These are phyloP conservation scores for Colletotrichum sp. DNA, from an alignment of 2,329 filamentous ascomycete genomes.

Conservation along the genomic window DNA sequence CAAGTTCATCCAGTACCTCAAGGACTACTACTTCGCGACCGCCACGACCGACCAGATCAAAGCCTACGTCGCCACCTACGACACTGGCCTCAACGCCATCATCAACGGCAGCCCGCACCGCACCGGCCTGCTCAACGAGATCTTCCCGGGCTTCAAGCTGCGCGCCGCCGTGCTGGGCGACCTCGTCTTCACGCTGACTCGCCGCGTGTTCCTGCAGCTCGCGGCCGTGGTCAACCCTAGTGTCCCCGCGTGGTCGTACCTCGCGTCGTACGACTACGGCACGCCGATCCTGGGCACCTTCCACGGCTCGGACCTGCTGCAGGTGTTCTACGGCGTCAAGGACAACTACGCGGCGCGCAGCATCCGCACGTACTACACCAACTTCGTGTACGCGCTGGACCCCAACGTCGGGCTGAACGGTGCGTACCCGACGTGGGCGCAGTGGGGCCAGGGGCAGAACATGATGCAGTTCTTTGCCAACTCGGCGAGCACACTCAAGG, in stretches of 20 bases:
- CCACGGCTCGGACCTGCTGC: constrained; percentile 72
- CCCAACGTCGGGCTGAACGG: constrained; percentile 62
- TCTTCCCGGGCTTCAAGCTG: constrained; percentile 69
- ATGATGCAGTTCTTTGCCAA: constrained; percentile 52
- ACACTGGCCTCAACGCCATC: constrained; percentile 48
- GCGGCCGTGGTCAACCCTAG: constrained; percentile 40
- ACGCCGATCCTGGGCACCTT: constrained; percentile 78
- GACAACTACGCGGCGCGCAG: constrained; percentile 31
- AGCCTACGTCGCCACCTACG: constrained; percentile 58
- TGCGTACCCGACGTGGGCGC: constrained; percentile 42
- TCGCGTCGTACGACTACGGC: constrained; percentile 73
- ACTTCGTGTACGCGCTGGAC: constrained; percentile 73
- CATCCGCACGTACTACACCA: constrained; percentile 67
- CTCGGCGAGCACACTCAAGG: constrained; percentile 33
- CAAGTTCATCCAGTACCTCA: constrained; percentile 37
- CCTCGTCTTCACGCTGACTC: constrained; percentile 53
- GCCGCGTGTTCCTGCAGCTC: constrained; percentile 47
- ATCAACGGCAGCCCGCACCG: constrained; percentile 64
- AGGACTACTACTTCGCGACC: constrained; percentile 30
- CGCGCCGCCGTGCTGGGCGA: constrained; percentile 69
- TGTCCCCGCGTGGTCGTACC: constrained; percentile 72
- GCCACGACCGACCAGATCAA: constrained; percentile 39
- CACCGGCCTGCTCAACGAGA: constrained; percentile 60
- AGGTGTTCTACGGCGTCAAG: constrained; percentile 59
- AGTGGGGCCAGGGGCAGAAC: constrained; percentile 48